These are phyloP conservation scores for Porcisia hertigi DNA, from an alignment of 208 protist species.

Conservation along the genomic window DNA sequence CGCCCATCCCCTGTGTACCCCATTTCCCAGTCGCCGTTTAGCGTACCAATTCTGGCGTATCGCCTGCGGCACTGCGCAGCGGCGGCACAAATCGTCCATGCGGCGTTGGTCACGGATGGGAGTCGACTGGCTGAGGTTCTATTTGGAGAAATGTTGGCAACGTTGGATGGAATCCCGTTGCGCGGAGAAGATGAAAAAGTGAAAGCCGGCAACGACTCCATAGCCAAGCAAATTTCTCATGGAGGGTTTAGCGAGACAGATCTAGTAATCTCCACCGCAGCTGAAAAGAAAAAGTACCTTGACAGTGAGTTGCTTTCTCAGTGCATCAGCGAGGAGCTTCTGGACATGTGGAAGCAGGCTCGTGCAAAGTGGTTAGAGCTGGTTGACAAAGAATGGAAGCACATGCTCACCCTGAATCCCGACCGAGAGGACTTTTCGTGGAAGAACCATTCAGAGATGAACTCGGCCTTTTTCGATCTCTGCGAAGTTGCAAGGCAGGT, in stretches of 20 bases:
- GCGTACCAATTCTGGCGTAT: conserved; percentile 26
- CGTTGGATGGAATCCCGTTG: conserved; percentile 49
- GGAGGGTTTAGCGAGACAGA: conserved; percentile 67
- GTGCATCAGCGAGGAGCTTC: conserved; percentile 45
- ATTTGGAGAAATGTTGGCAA: conserved; percentile 67
- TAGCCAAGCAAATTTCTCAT: conserved; percentile 16
- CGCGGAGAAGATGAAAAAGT: conserved; percentile 45
- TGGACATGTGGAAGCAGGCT: conserved; percentile 64
- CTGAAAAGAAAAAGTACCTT: conserved; percentile 50
- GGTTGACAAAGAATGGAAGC: conserved; percentile 65
- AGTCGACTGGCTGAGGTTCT: conserved; percentile 29
- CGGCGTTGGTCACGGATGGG: conserved; percentile 21
- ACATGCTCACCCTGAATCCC: conserved; percentile 38
- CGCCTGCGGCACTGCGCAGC: conserved; percentile 31
- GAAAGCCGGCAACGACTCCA: conserved; percentile 24
- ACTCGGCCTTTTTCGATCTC: conserved; percentile 84
- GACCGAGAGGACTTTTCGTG: conserved; percentile 69
- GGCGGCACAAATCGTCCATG: conserved; percentile 42
- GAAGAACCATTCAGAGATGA: conserved; percentile 87
- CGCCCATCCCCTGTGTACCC: conserved; percentile 51
- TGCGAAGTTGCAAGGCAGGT: conserved; percentile 88
- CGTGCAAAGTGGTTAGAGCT: conserved; percentile 60
- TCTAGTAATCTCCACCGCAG: conserved; percentile 29
- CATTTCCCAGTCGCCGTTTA: conserved; percentile 57
- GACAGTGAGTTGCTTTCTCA: conserved; percentile 40